These are phyloP conservation scores for Tulasnella sp. DNA, from an alignment of 768 basidiomycete species.

Conservation along the genomic window DNA sequence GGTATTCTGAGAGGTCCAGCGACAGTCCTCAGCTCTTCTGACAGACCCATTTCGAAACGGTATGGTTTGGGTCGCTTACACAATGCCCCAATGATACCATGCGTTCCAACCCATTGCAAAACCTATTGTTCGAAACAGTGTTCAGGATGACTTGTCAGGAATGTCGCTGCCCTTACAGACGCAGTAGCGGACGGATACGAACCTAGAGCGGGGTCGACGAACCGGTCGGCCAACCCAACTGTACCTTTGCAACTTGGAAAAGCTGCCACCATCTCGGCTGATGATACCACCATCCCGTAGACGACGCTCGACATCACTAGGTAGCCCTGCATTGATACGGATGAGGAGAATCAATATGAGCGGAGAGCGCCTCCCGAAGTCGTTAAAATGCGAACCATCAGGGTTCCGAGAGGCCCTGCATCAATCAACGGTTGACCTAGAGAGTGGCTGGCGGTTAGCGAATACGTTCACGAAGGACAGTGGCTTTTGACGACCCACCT, in stretches of 20 bases:
- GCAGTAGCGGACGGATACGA: not conserved
- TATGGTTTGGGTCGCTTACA: not conserved
- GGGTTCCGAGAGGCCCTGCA: constrained; percentile 21
- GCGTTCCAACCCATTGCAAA: constrained; percentile 34
- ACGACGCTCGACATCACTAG: constrained; percentile 3
- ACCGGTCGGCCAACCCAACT: constrained; percentile 23
- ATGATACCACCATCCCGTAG: constrained; percentile 25
- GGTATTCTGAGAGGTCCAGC: not conserved
- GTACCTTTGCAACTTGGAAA: constrained; percentile 27
- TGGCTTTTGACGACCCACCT: not conserved
- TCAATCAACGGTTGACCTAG: constrained; percentile 12
- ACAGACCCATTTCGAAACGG: too few species aligned
- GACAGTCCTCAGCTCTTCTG: not conserved
- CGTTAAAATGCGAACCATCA: not conserved
- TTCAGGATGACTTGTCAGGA: too few species aligned
- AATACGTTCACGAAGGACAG: too few species aligned
- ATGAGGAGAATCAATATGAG: too few species aligned
- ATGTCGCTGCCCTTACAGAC: too few species aligned
- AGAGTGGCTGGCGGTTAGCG: not conserved
- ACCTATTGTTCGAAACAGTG: not conserved
- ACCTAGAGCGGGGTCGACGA: constrained; percentile 34
- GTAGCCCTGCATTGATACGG: constrained; percentile 3
- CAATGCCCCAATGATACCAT: constrained; percentile 21
- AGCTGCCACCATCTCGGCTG: constrained; percentile 22
- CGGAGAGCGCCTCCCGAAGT: too few species aligned